Evolutionary conservation across 345 rosid genomes (phyloP).

Genomic region (Sisymbrium altissimum): DNA sequence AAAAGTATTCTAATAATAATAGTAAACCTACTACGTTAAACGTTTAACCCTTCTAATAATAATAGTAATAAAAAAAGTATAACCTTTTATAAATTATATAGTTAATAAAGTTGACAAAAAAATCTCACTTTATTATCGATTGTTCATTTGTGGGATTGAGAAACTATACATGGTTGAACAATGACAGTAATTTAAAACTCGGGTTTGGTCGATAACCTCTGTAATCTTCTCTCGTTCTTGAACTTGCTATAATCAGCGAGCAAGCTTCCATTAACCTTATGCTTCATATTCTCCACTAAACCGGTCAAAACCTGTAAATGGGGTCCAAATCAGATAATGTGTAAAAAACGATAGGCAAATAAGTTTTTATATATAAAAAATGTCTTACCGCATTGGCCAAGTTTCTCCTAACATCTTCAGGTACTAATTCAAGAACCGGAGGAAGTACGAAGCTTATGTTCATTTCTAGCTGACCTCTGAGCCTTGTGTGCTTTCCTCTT

Average conservation of each 20-base stretch:
- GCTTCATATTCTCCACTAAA: slow-evolving; percentile 79
- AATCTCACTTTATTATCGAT: background rate
- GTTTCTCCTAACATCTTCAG: slow-evolving; percentile 56
- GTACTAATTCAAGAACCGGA: slow-evolving; percentile 62
- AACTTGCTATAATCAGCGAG: slow-evolving; percentile 74
- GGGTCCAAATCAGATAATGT: background rate
- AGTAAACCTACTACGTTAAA: too few relatives aligned
- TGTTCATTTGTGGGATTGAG: background rate
- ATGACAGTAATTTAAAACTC: background rate
- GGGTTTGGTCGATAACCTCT: background rate
- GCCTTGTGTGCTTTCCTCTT: slow-evolving; percentile 44
- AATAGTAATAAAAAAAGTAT: too few relatives aligned
- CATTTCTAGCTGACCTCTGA: slow-evolving; percentile 79
- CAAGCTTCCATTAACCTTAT: slow-evolving; percentile 70
- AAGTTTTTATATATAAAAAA: too few relatives aligned
- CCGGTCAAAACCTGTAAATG: slow-evolving; percentile 51
- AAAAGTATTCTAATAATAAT: too few relatives aligned
- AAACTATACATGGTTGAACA: slow-evolving; percentile 12
- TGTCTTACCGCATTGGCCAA: slow-evolving; percentile 61
- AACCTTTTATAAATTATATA: too few relatives aligned
- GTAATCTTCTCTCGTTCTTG: slow-evolving; percentile 42
- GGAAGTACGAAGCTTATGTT: slow-evolving; percentile 73
- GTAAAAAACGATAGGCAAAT: too few relatives aligned
- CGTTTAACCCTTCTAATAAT: too few relatives aligned
- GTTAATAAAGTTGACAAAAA: background rate